Base-by-base conservation (phyloP, 2,329 filamentous ascomycete genomes). In the Hypoxylon sp. region DNA sequence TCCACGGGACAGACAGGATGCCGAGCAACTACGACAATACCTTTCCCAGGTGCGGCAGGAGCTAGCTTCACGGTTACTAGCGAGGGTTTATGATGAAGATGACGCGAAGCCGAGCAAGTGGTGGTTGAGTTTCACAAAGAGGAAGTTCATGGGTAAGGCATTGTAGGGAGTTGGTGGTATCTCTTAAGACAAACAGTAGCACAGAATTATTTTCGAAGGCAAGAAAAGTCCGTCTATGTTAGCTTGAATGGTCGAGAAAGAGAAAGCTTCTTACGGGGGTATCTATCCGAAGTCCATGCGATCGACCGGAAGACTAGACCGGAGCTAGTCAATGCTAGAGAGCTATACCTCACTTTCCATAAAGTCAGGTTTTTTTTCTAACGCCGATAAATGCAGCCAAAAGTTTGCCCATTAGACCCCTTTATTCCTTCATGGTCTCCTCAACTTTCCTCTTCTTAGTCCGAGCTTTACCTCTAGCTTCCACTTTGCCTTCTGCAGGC, bases 81-180 rank as follows among this genome's bases (percentile, higher is more conserved):
- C 92, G 57, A 88, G 94, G 74, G 91, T 99, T 72, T 99, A 97
- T 79, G 91, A 92, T 61, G 94, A 94, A 83, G 74, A 87, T 80
- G 81, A 94, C 85, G 81, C 93, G 82, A 88, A 88, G 82, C 88
- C 89, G 61, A 88, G 84, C 81, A 88, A 97, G 89, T 98, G 95
- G 93, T 99, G 96, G 96, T 83, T 99, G 80, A 98, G 96, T 86
- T 99, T 98, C 80, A 93, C 93, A 59, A 98, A 98, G 90, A 91
- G 96, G 83, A 98, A 98, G 89, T 99, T 99, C 79, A 98, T 99
- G 96, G 94, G 94, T 80, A 98, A 98, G 89, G 88, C 89, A 73
- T 84, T 96, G 82, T 94, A 85, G 65, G 24, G n/a, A 19, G 17
- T 29, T 19, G 11, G 44, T 17, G 55, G 51, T 39, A 37, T 19